Evolutionary conservation across 257 asterid species (phyloP), one percentile per base, ranked within the genome.

Genomic region (Solanum ossicruentum): DNA sequence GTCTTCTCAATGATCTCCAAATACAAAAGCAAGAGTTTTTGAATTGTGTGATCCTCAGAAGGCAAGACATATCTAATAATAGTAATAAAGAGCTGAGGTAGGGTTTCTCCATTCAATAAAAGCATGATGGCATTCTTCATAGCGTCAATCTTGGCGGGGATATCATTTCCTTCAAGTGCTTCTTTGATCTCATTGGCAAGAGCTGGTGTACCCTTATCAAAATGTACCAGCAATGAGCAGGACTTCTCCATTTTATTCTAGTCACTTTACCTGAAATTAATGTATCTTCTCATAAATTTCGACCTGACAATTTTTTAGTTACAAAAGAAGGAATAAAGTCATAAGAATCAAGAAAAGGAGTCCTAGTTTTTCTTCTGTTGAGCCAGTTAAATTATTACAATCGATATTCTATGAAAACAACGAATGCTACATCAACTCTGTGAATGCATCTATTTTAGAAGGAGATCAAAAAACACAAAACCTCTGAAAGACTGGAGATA

Each of bases 111-210:
- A 71, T 95, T 95, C 79, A 95, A 91, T 90, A 93, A 91, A 91
- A 95, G 97, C 98, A 93, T 95, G 49, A 95, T 83, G 12, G 98
- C 98, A 77, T 95, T 93, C 88, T 93, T 93, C 98, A 93, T 93
- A 60, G 94, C 98, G n/a, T 93, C 98, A 81, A 93, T 83, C 92
- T 95, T 95, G 47, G 98, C 93, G 9, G 92, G 81, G 89, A 87
- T 91, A 85, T 94, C 98, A 83, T 89, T 85, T 83, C 97, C 97
- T 91, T 95, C 98, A 82, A 94, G 98, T 66, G 99, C 97, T 85
- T 95, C 98, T 91, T 93, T 95, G 88, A 95, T 95, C 95, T 95
- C 98, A 87, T 94, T 95, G 32, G 97, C 93, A 66, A 95, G 91
- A 79, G 99, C 99, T 5, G 98, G 93, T 5, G 97, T 87, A 80